Conservation (phyloP, 371 early-diverging fungal species). For the Actinomortierella wolfii region DNA sequence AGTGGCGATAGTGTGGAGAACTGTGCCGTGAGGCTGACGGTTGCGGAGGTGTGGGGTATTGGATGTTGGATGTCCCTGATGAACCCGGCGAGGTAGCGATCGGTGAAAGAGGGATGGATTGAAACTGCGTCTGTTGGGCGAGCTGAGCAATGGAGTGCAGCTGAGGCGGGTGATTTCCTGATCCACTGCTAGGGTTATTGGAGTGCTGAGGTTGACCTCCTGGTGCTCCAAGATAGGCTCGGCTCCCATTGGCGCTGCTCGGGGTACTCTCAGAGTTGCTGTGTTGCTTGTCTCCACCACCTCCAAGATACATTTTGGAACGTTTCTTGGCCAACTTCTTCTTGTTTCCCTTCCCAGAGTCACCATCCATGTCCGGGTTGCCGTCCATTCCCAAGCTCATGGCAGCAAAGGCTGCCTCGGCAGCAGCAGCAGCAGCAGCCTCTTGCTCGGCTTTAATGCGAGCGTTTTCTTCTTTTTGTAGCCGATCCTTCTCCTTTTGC, state of each 20-base stretch:
- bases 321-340: slow-evolving; percentile 19
- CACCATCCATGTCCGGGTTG: slow-evolving; percentile 7
- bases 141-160: slow-evolving; percentile 10
- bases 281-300: slow-evolving; percentile 14
- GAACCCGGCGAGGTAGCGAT: slow-evolving; percentile 10
- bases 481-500: slow-evolving; percentile 39
- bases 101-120: slow-evolving; percentile 43
- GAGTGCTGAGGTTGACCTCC: too few species aligned
- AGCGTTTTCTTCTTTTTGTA: slow-evolving; percentile 33
- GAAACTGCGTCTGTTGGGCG: slow-evolving; percentile 35
- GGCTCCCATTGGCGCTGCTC: slow-evolving; percentile 32
- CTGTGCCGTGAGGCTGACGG: slow-evolving; percentile 13
- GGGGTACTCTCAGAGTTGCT: slow-evolving; percentile 23
- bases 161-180: neutral
- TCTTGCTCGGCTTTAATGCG: slow-evolving; percentile 32
- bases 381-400: slow-evolving; percentile 14
- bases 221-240: slow-evolving; percentile 24
- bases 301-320: slow-evolving; percentile 22
- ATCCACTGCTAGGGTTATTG: too few species aligned
- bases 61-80: slow-evolving; percentile 11
- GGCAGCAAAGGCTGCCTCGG: slow-evolving; percentile 29
- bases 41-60: slow-evolving; percentile 6
- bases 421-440: slow-evolving; percentile 27
- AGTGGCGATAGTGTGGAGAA: slow-evolving; percentile 30
- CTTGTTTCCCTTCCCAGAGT: neutral